These are phyloP conservation scores for Linum lewisii DNA, from an alignment of 345 rosid species.

Conservation along the genomic window DNA sequence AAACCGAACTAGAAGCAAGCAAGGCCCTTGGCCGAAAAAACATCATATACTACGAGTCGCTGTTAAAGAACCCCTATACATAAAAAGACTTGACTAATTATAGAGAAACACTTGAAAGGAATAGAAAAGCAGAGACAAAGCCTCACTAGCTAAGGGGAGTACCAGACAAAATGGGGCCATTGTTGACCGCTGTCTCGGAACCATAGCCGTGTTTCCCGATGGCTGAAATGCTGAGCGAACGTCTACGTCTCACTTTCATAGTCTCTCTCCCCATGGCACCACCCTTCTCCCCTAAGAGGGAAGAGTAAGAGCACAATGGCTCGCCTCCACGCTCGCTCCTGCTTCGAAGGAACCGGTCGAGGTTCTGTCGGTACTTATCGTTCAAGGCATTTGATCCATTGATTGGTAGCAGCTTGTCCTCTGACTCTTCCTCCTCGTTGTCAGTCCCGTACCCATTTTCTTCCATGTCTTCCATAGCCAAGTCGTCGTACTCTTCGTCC, in stretches of 20 bases:
- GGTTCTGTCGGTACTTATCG: constrained; percentile 51
- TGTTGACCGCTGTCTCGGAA: constrained; percentile 13
- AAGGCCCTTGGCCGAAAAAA: no score
- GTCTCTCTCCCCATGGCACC: constrained; percentile 18
- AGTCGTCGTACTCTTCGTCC: constrained; percentile 96
- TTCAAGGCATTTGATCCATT: constrained; percentile 17
- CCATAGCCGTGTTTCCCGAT: constrained; percentile 43
- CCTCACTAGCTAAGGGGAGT: constrained; percentile 33
- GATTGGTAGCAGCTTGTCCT: constrained; percentile 20
- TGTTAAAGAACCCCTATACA: neutral
- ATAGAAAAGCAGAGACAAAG: constrained; percentile 11
- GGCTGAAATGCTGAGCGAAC: constrained; percentile 82
- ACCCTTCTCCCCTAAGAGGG: constrained; percentile 31
- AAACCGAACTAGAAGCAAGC: no score
- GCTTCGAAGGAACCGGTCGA: constrained; percentile 41
- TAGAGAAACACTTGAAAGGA: neutral
- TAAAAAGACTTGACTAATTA: neutral
- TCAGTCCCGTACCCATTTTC: constrained; percentile 62
- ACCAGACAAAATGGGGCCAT: constrained; percentile 51
- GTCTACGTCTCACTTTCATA: constrained; percentile 41
- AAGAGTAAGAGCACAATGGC: constrained; percentile 38
- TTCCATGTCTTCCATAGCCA: constrained; percentile 66
- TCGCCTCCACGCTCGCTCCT: constrained; percentile 34
- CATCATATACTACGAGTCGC: no score
- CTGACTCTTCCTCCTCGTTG: constrained; percentile 40